Percentiles rank a stretch among this genome's conserved stretches.
phyloP scores from a whole-genome alignment of 331 rosid genomes.

The Pyrus hybrid region DNA sequence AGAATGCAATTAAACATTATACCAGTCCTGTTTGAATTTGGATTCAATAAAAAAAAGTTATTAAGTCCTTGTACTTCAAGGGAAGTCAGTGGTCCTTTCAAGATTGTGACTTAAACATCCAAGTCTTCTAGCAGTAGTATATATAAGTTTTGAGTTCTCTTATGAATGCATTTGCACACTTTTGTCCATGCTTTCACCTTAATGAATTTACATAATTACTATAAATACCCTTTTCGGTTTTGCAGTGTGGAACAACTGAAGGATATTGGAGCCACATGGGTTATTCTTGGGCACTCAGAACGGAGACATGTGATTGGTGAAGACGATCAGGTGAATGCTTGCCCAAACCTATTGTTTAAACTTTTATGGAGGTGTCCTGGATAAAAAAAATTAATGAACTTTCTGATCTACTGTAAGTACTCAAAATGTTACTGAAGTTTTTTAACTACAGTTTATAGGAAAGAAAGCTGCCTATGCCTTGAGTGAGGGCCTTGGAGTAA shows the following conservation, averaged over 20 bases:
- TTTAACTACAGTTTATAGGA: constrained; percentile 76
- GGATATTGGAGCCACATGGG: constrained; percentile 27
- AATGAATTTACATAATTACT: neutral
- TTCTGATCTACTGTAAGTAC: constrained; percentile 7
- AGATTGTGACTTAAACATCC: neutral
- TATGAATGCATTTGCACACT: neutral
- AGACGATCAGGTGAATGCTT: constrained; percentile 69
- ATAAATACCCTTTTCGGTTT: neutral
- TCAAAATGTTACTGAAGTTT: constrained; percentile 21
- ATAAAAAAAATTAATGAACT: constrained; percentile 2
- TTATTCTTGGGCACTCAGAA: constrained; percentile 94
- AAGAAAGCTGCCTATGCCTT: constrained; percentile 97
- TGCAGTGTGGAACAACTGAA: constrained; percentile 87
- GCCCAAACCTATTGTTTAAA: neutral
- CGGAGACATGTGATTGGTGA: constrained; percentile 94
- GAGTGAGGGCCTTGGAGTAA: constrained; percentile 89
- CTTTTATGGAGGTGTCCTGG: constrained; percentile 10
- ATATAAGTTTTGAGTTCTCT: neutral
- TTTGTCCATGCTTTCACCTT: neutral
- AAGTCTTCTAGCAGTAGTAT: neutral
- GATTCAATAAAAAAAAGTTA: neutral
- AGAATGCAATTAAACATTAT: neutral
- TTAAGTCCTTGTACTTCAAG: neutral
- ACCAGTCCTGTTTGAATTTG: neutral
- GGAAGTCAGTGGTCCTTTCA: neutral